These are phyloP conservation scores for Cladosporium sp. DNA, from an alignment of 2,329 filamentous ascomycete genomes.

Conservation along the genomic window DNA sequence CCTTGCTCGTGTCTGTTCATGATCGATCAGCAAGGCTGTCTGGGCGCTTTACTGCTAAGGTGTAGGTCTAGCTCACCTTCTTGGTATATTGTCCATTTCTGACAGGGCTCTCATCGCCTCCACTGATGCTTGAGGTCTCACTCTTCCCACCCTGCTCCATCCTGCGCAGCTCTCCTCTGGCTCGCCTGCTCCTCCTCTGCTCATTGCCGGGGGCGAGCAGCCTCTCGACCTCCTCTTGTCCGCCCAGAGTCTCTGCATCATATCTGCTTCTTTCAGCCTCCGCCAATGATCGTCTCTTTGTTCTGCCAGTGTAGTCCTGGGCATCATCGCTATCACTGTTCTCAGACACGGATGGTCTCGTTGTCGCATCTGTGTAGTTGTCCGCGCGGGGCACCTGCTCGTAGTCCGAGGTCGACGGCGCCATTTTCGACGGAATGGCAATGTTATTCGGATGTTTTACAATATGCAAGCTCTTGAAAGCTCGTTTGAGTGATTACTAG, in stretches of 20 bases:
- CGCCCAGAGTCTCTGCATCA: conserved; percentile 43
- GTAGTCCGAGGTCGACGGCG: conserved; percentile 12
- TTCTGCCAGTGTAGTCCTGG: conserved; percentile 24
- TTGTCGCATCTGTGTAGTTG: background rate
- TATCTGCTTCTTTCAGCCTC: conserved; percentile 27
- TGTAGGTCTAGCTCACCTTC: conserved; percentile 76
- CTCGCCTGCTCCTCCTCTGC: conserved; percentile 26
- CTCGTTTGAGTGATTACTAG: background rate
- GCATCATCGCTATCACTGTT: conserved; percentile 27
- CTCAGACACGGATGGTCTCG: conserved; percentile 7
- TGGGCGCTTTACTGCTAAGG: conserved; percentile 22
- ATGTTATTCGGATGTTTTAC: background rate
- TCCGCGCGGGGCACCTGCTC: conserved; percentile 9
- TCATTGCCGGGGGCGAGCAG: conserved; percentile 39
- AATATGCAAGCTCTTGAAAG: background rate
- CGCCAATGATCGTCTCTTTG: conserved; percentile 4
- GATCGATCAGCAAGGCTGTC: conserved; percentile 34
- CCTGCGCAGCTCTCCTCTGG: conserved; percentile 26
- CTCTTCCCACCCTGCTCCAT: conserved; percentile 30
- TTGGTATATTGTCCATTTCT: conserved; percentile 73
- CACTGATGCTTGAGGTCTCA: conserved; percentile 16
- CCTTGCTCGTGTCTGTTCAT: conserved; percentile 50
- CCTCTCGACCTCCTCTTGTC: conserved; percentile 51
- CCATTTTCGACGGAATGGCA: conserved; percentile 4
- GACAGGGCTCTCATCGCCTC: conserved; percentile 15